Evolutionary conservation across 306 rosid species (phyloP).

Genomic region (Mimosa bimucronata): DNA sequence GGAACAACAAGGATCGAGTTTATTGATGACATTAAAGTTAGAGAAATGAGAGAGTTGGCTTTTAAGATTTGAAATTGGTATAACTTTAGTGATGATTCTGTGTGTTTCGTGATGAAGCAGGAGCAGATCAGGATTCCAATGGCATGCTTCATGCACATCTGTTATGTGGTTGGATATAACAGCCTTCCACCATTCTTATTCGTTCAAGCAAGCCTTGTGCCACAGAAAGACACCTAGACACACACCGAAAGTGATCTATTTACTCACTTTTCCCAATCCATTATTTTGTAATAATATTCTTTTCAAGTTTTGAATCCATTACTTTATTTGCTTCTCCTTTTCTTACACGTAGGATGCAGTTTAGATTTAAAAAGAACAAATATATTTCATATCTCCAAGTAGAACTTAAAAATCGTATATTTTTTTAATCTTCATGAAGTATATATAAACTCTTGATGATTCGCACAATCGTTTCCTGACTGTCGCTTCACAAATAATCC

Average conservation of each 20-base stretch:
- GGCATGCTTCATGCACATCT: neutral
- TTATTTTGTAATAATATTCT: neutral
- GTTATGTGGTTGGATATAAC: neutral
- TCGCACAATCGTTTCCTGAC: neutral
- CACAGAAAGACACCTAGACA: constrained; percentile 1
- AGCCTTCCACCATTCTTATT: neutral
- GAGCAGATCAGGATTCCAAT: neutral
- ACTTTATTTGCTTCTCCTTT: neutral
- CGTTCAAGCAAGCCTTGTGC: neutral
- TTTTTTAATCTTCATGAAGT: neutral
- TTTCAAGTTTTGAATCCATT: no score
- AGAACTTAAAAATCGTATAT: no score
- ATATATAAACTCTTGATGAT: neutral
- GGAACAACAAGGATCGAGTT: neutral
- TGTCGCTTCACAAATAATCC: neutral
- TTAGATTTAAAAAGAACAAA: neutral
- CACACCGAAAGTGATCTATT: constrained; percentile 35
- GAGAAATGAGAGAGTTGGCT: neutral
- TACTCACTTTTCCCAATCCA: neutral
- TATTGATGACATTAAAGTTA: neutral
- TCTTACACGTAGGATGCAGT: neutral
- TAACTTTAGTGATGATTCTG: neutral
- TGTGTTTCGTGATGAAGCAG: neutral
- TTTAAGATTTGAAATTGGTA: neutral
- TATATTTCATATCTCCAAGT: no score